Base-by-base conservation (phyloP, 345 rosid species). In the Camelina hispida region DNA sequence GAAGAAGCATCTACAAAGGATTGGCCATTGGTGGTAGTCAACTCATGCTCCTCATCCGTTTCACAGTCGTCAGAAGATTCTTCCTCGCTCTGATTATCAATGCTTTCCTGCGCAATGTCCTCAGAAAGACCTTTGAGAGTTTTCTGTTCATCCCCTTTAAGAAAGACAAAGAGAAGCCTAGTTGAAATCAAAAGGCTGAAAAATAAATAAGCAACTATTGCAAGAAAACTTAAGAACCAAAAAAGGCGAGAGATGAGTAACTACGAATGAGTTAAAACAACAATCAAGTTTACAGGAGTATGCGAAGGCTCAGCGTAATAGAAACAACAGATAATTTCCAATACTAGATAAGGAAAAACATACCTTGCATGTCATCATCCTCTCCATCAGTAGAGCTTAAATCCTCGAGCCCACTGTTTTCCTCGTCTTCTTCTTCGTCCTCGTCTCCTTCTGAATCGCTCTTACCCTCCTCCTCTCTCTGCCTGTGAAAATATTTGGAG, bases 391-490 rank as follows among this genome's bases (percentile, higher is more conserved):
- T 78, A 15, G 54, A 61, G 78, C 78, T 79, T 57, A 18, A 61
- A 71, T 85, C 81, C 68, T 79, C 85, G 48, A 75, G 53, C 12
- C 55, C 88, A 80, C 81, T 83, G 51, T 81, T 78, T 15, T 73
- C 78, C 34, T 77, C 88, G 48, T 81, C 88, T 48, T 83, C 87
- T 20, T 62, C 83, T 14, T 80, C 87, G 15, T 22, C 79, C 51
- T 78, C 86, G 20, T 85, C 90, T 69, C 80, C 89, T 58, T 85
- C 87, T 12, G 85, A 55, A 71, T 82, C 88, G 68, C 87, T 87
- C 72, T 56, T 81, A 64, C 86, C 87, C 74, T 78, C 85, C 81
- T 83, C 88, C 63, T 79, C 82, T 79, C 92, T 85, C 78, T 72
- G 77, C 75, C 91, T 86, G 73, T 61, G 10, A 63, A 34, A 77